Evolutionary conservation across 345 rosid species (phyloP), one percentile per base, ranked within the genome.

Genomic region (Populus ilicifolia): DNA sequence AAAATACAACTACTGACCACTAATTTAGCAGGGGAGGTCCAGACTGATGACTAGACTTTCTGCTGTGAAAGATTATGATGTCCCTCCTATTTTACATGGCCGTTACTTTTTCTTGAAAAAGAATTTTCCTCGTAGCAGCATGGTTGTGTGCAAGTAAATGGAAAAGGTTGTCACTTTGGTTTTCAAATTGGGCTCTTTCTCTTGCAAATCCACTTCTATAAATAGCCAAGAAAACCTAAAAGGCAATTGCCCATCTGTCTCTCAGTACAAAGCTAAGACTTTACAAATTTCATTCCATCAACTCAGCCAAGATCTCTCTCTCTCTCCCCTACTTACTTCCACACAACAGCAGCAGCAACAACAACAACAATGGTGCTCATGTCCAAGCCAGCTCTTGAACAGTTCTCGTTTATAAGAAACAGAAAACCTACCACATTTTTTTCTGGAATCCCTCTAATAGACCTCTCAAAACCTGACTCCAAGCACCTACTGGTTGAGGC

Each of bases 401-500:
- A 73, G 46, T 73, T 56, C 67, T 56, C 75, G 5, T 59, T 17
- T 38, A 5, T 59, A 20, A 13, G 46, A 50, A 65, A 65, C 18
- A 35, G 18, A 18, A 65, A 27, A 5, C 39, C 69, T 25, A 65
- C 69, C 69, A 14, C 69, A 6, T 16, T 50, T 17, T 48, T 48
- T 27, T 29, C 63, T 10, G 75, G 61, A 73, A 56, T 73, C 33
- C 75, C 75, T 43, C 61, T 59, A 2, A 73, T 73, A 6, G 75
- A 73, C 67, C 75, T 73, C 33, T 56, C 75, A 4, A 59, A 73
- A 39, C 89, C 89, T 2, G 80, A 83, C 35, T 50, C 86, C 71
- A 84, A 75, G 74, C 72, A 62, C 84, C 85, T 72, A 50, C 77
- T 86, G 21, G 80, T 80, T 17, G 61, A 75, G 79, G 89, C 89